Evolutionary conservation across 2,329 filamentous ascomycete genomes (phyloP).

Genomic region (Sordariomycetes sp.): DNA sequence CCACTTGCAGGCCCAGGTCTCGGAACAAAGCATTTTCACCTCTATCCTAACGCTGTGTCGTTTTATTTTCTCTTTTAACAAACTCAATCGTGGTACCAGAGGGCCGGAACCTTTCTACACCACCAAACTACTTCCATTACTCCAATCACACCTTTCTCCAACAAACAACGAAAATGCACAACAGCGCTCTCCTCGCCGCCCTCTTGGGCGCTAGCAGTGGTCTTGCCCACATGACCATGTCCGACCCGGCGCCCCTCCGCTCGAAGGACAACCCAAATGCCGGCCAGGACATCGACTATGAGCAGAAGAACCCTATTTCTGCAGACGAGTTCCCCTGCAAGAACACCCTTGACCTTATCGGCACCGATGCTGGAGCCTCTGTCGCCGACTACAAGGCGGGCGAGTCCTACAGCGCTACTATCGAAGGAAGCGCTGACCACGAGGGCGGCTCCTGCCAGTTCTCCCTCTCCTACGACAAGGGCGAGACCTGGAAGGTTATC

Average conservation of each 20-base stretch:
- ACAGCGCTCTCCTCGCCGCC: conserved; percentile 17
- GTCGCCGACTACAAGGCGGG: conserved; percentile 55
- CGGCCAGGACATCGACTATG: conserved; percentile 50
- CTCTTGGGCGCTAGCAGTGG: conserved; percentile 30
- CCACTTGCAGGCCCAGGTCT: no score
- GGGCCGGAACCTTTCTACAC: no score
- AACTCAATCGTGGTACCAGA: no score
- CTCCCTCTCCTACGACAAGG: conserved; percentile 62
- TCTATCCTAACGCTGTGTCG: no score
- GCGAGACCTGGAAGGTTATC: conserved; percentile 58
- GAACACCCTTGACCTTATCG: conserved; percentile 41
- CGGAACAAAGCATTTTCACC: no score
- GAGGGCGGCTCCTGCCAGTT: conserved; percentile 68
- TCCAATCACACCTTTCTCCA: no score
- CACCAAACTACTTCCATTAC: no score
- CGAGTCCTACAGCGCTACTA: conserved; percentile 48
- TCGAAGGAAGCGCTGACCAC: conserved; percentile 53
- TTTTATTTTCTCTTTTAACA: no score
- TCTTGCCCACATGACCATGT: conserved; percentile 47
- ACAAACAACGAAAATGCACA: not conserved
- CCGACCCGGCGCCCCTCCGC: conserved; percentile 37
- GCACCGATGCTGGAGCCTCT: conserved; percentile 35
- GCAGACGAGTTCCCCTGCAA: conserved; percentile 69
- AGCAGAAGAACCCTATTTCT: conserved; percentile 60
- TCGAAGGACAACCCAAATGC: conserved; percentile 41